These are phyloP conservation scores for Hirsutella thompsonii DNA, from an alignment of 2,329 filamentous ascomycete genomes.

Conservation along the genomic window DNA sequence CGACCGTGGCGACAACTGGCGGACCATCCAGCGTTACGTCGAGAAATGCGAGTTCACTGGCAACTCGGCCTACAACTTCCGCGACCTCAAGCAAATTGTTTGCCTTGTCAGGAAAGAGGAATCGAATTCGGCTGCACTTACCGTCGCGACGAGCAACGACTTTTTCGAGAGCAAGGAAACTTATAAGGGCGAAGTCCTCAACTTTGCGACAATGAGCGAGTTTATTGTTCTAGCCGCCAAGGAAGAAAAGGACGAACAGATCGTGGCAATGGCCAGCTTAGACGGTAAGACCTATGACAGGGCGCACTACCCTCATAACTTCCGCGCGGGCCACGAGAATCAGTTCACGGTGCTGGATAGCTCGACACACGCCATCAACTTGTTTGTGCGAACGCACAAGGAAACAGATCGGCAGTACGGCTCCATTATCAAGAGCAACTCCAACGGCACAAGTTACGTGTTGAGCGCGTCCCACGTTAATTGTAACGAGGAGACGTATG, in stretches of 20 bases:
- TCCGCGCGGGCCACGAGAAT: slow-evolving; percentile 63
- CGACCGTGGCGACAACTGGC: slow-evolving; percentile 74
- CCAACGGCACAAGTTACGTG: slow-evolving; percentile 91
- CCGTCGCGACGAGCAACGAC: slow-evolving; percentile 66
- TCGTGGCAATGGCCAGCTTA: slow-evolving; percentile 71
- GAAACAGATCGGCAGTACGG: slow-evolving; percentile 57
- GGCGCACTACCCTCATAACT: slow-evolving; percentile 76
- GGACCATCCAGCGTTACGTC: slow-evolving; percentile 59
- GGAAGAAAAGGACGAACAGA: slow-evolving; percentile 51
- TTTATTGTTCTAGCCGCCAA: slow-evolving; percentile 83
- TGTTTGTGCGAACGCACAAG: slow-evolving; percentile 76
- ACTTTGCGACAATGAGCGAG: slow-evolving; percentile 91
- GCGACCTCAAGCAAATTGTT: slow-evolving; percentile 41
- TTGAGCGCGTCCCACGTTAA: slow-evolving; percentile 74
- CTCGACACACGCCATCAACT: slow-evolving; percentile 84
- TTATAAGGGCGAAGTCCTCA: slow-evolving; percentile 50
- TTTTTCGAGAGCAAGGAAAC: slow-evolving; percentile 44
- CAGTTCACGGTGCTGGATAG: slow-evolving; percentile 92
- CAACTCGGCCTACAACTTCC: slow-evolving; percentile 41
- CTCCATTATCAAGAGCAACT: slow-evolving; percentile 93
- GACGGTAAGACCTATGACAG: slow-evolving; percentile 74
- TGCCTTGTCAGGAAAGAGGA: slow-evolving; percentile 46
- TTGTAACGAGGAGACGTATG: slow-evolving; percentile 61
- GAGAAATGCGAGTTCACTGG: slow-evolving; percentile 79
- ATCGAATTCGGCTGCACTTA: slow-evolving; percentile 44